A percentile compares a stretch with the other conserved stretches of the same genome.
Conservation (phyloP, 2,329 filamentous ascomycete genomes). For the Bipolaris bicolor region DNA sequence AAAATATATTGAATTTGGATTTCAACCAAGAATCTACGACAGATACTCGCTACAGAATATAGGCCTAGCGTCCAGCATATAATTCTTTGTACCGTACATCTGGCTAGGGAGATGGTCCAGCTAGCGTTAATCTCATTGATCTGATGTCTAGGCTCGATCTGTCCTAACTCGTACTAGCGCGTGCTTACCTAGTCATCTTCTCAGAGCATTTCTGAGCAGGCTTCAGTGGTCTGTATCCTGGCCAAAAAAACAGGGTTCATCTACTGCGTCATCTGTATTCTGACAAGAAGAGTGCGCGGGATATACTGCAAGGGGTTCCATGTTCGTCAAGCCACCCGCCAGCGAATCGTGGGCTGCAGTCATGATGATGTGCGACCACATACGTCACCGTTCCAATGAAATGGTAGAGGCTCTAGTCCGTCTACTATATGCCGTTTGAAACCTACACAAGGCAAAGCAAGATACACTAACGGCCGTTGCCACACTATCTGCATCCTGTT, state of each 20-base stretch:
- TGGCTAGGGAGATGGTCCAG: too few species aligned
- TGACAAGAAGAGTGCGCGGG: slow-evolving; percentile 23
- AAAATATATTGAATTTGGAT: too few species aligned
- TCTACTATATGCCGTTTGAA: slow-evolving; percentile 13
- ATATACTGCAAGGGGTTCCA: slow-evolving; percentile 29
- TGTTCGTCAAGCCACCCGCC: slow-evolving; percentile 21
- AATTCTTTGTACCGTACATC: too few species aligned
- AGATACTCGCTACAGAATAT: too few species aligned
- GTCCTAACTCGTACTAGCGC: too few species aligned
- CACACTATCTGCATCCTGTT: slow-evolving; percentile 1
- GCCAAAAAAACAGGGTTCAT: slow-evolving; percentile 36
- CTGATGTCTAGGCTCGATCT: too few species aligned
- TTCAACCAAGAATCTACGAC: too few species aligned
- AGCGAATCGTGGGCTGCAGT: slow-evolving; percentile 14
- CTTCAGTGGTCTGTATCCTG: too few species aligned
- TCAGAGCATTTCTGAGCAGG: too few species aligned
- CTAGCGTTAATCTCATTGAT: too few species aligned
- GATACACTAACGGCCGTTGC: slow-evolving; percentile 4
- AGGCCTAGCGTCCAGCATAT: too few species aligned
- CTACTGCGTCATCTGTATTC: slow-evolving; percentile 27
- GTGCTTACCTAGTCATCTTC: too few species aligned
- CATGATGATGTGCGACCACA: slow-evolving; percentile 10
- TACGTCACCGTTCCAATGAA: slow-evolving; percentile 25
- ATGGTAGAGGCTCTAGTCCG: slow-evolving; percentile 17
- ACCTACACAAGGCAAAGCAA: slow-evolving; percentile 4